Evolutionary conservation across 2,329 filamentous ascomycete genomes (phyloP), one percentile per base, ranked within the genome.

Genomic region (Botrytis byssoidea): DNA sequence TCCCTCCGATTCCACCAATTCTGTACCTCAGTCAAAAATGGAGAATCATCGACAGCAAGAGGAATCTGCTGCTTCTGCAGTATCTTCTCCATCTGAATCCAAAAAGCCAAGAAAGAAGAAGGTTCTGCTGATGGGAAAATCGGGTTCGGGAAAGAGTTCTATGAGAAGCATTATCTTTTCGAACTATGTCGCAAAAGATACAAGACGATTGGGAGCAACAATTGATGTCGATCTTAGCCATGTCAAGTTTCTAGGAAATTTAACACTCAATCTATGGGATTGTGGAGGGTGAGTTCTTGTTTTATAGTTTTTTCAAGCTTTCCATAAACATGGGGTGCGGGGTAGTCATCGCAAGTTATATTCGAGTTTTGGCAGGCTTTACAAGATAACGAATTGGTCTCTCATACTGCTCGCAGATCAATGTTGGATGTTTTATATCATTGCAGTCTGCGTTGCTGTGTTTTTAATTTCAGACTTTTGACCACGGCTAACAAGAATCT

Each of bases 101-200:
- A 78, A 79, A 25, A 91, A 91, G 78, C 88, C 89, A 79, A 93
- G 94, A 86, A 95, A 95, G 87, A 93, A 93, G 85, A 95, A 95
- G 87, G 92, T 95, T 70, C 86, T 95, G 68, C 85, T 95, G 75
- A 95, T 95, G 96, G 96, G 96, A 79, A 98, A 98, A 86, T 97
- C 93, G 76, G 96, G 96, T 72, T 97, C 95, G 0, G 96, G 96
- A 72, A 99, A 99, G 84, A 98, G 95, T 60, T 98, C 94, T 73
- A 99, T 99, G 96, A 90, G 96, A 77, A 96, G 93, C 81, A 98
- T 99, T 81, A 98, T 99, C 82, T 99, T 99, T 84, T 97, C 93
- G 86, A 98, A 98, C 84, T 98, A 98, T 82, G 95, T 98, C 77
- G 96, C 96, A 73, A 94, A 97, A 81, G 96, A 99, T 83, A 97